phyloP scores from a whole-genome alignment of 2,329 filamentous ascomycete species.

The Aspergillus fumigatiaffinis region DNA sequence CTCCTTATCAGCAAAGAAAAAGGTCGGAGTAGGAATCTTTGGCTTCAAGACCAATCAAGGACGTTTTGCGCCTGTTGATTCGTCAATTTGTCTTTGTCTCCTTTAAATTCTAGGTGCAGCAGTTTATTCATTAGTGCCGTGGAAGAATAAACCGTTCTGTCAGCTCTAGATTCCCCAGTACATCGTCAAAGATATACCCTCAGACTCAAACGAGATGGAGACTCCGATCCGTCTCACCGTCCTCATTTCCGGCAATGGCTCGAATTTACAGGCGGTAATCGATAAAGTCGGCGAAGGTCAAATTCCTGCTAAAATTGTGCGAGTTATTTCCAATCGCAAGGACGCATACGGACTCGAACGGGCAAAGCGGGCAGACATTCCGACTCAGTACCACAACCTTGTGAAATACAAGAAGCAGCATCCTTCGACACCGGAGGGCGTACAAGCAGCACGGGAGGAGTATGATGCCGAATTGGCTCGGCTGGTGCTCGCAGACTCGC shows the following conservation, averaged over 20 bases:
- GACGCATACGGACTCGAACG: conserved; percentile 62
- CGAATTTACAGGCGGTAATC: conserved; percentile 75
- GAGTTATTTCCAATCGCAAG: conserved; percentile 64
- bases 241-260: conserved; percentile 69
- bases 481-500: conserved; percentile 60
- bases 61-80: not conserved
- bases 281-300: conserved; percentile 50
- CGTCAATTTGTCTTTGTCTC: not conserved
- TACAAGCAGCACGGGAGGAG: conserved; percentile 53
- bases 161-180: not conserved
- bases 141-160: not conserved
- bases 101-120: not conserved
- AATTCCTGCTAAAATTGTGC: conserved; percentile 54
- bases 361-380: conserved; percentile 59
- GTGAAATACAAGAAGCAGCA: conserved; percentile 70
- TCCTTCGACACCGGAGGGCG: conserved; percentile 49
- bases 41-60: not conserved
- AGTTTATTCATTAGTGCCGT: not conserved
- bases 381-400: conserved; percentile 77
- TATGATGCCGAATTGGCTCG: conserved; percentile 74
- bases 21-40: not conserved
- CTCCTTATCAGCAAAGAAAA: not conserved
- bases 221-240: conserved; percentile 55
- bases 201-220: conserved; percentile 19
- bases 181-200: not conserved